Conservation (phyloP, 202 grass and related monocot species). For the Saccharum hybrid region DNA sequence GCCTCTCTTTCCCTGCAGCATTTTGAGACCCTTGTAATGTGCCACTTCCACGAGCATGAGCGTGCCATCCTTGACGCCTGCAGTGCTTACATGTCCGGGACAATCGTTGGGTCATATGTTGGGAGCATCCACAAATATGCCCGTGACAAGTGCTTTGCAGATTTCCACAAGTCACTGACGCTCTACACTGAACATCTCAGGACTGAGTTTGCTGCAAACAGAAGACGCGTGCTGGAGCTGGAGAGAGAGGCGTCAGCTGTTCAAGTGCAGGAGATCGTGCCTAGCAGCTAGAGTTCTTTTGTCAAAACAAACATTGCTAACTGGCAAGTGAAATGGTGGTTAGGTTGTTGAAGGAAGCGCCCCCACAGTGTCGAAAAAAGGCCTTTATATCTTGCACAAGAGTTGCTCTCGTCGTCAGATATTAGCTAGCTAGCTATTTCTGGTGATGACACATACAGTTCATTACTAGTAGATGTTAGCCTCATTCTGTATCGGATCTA, state of each 20-base stretch:
- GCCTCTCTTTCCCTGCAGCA: slow-evolving; percentile 57
- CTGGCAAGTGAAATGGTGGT: neutral
- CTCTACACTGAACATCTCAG: slow-evolving; percentile 36
- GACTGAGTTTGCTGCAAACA: slow-evolving; percentile 42
- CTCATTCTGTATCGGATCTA: neutral
- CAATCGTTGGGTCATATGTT: slow-evolving; percentile 53
- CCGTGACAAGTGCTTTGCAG: slow-evolving; percentile 43
- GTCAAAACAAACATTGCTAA: slow-evolving; percentile 1
- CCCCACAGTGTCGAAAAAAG: neutral
- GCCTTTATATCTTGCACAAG: neutral
- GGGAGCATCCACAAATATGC: slow-evolving; percentile 8
- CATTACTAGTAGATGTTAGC: neutral
- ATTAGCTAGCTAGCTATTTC: slow-evolving; percentile 1
- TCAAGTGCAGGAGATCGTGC: slow-evolving; percentile 36
- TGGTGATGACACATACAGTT: neutral
- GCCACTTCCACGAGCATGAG: slow-evolving; percentile 65
- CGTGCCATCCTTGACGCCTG: slow-evolving; percentile 60
- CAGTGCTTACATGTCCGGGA: slow-evolving; percentile 60
- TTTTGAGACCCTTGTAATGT: slow-evolving; percentile 71
- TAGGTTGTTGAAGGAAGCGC: slow-evolving; percentile 8
- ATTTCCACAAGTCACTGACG: slow-evolving; percentile 51
- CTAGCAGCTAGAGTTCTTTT: slow-evolving; percentile 37
- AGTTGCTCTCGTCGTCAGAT: slow-evolving; percentile 5
- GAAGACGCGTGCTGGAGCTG: slow-evolving; percentile 18
- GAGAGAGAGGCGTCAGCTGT: neutral